These are phyloP conservation scores for Mortierella sp. DNA, from an alignment of 371 early-diverging fungal species.

Conservation along the genomic window DNA sequence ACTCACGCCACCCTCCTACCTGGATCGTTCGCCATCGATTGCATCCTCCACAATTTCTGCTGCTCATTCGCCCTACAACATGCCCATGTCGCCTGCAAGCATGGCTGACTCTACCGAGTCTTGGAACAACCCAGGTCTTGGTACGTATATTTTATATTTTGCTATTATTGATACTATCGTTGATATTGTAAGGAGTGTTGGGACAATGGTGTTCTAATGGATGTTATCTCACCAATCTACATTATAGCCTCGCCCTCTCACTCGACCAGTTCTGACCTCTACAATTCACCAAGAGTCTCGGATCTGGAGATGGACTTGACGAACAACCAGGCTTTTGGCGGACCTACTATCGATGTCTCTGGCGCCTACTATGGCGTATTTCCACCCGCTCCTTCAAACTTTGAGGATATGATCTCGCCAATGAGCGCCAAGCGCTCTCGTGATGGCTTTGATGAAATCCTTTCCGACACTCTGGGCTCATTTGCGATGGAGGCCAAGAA, in stretches of 20 bases:
- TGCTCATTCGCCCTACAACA: slow-evolving; percentile 33
- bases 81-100: slow-evolving; percentile 49
- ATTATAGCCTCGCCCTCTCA: slow-evolving; percentile 49
- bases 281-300: slow-evolving; percentile 29
- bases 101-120: slow-evolving; percentile 35
- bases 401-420: slow-evolving; percentile 33
- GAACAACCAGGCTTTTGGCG: slow-evolving; percentile 21
- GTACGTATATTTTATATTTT: slow-evolving; percentile 20
- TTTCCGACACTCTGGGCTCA: slow-evolving; percentile 59
- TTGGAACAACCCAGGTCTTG: slow-evolving; percentile 49
- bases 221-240: not conserved
- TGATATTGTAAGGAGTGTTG: not conserved
- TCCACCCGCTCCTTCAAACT: slow-evolving; percentile 12
- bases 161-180: not conserved
- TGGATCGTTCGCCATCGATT: slow-evolving; percentile 49
- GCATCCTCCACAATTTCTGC: slow-evolving; percentile 27
- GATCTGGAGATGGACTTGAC: slow-evolving; percentile 33
- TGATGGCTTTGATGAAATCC: slow-evolving; percentile 59
- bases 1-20: slow-evolving; percentile 54
- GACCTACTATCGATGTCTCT: slow-evolving; percentile 39
- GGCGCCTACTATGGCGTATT: slow-evolving; percentile 27
- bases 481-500: slow-evolving; percentile 52
- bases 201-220: slow-evolving; percentile 4
- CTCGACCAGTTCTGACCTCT: slow-evolving; percentile 46
- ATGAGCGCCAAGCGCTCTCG: slow-evolving; percentile 55